Percentiles rank a stretch among this genome's conserved stretches.
These are phyloP conservation scores for Colletotrichum navitas DNA, from an alignment of 2,329 filamentous ascomycete species.

Conservation along the genomic window DNA sequence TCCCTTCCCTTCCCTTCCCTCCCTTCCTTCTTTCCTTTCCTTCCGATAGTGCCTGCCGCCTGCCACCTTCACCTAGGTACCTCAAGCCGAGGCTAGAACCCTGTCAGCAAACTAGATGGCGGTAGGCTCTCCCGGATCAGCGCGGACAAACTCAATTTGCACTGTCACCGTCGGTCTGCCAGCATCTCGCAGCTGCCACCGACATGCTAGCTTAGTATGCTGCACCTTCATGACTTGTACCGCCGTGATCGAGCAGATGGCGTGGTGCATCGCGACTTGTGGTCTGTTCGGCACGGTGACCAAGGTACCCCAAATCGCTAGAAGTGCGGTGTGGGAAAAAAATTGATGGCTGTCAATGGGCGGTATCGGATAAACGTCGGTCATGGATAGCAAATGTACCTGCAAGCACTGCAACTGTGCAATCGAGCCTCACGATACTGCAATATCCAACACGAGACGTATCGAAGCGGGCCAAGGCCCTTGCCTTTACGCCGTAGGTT, in stretches of 20 bases:
- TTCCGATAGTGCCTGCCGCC: neutral
- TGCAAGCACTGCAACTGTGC: neutral
- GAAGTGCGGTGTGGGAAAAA: neutral
- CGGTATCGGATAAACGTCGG: neutral
- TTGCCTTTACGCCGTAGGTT: neutral
- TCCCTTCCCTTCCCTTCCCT: neutral
- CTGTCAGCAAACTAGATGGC: neutral
- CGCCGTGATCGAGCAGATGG: neutral
- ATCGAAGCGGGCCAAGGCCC: neutral
- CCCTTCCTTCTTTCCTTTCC: neutral
- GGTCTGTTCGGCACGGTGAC: neutral
- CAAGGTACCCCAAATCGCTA: neutral
- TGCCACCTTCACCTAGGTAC: neutral
- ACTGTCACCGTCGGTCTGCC: neutral
- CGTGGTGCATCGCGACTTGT: neutral
- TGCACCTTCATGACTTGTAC: slow-evolving; percentile 1
- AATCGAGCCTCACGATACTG: neutral
- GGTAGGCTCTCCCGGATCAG: neutral
- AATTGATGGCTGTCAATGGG: neutral
- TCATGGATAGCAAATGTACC: neutral
- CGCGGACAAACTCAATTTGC: slow-evolving; percentile 24
- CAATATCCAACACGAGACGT: neutral
- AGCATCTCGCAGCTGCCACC: neutral
- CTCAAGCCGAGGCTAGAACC: neutral
- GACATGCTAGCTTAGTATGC: neutral